phyloP scores from a whole-genome alignment of 2,329 filamentous ascomycete species.

The Huntiella decipiens region DNA sequence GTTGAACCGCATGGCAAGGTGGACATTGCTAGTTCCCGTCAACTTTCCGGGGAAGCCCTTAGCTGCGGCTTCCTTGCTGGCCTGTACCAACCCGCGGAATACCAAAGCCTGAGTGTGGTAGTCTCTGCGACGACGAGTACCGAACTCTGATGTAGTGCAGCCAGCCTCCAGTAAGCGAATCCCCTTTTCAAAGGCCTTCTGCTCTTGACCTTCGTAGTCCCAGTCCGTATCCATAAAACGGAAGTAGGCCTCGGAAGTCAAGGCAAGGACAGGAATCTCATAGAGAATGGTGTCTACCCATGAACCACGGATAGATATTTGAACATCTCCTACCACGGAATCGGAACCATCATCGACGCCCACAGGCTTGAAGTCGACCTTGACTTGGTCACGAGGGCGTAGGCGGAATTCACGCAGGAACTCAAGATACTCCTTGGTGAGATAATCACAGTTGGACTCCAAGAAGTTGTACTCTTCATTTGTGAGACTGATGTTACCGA shows the following conservation, averaged over 20 bases:
- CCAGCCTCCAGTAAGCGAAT: constrained; percentile 57
- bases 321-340: constrained; percentile 52
- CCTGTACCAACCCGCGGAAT: constrained; percentile 65
- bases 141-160: constrained; percentile 86
- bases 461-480: constrained; percentile 67
- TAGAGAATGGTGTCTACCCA: constrained; percentile 97
- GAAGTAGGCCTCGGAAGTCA: constrained; percentile 94
- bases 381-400: constrained; percentile 61
- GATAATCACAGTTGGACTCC: constrained; percentile 58
- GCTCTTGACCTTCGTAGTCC: constrained; percentile 71
- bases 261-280: constrained; percentile 80
- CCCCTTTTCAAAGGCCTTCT: constrained; percentile 70
- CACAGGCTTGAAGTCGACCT: constrained; percentile 42
- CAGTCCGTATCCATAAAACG: constrained; percentile 89
- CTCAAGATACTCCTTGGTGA: constrained; percentile 56
- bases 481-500: constrained; percentile 63
- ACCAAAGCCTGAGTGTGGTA: constrained; percentile 92
- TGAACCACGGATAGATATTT: constrained; percentile 57
- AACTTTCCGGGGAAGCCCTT: constrained; percentile 53
- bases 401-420: constrained; percentile 72
- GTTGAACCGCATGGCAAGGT: constrained; percentile 84
- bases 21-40: constrained; percentile 85
- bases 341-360: constrained; percentile 40
- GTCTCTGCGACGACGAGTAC: constrained; percentile 70
- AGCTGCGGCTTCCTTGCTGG: constrained; percentile 49